Base-by-base conservation (phyloP, 2,329 filamentous ascomycete genomes). In the Orbilia oligospora region DNA sequence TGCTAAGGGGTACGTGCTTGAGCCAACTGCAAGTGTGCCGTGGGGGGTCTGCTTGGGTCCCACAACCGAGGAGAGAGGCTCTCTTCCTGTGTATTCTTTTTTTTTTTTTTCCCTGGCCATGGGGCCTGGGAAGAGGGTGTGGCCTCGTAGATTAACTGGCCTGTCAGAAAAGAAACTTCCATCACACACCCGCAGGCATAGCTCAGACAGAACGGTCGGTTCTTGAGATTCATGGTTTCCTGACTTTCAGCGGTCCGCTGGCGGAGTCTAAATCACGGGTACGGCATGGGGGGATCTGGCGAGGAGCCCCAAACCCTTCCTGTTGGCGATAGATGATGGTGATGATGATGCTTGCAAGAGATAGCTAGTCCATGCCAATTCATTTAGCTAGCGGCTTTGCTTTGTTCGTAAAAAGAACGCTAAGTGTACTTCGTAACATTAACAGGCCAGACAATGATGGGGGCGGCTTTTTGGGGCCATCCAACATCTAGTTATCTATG, bases 1-100 rank as follows among this genome's bases (percentile, higher is more conserved):
- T 78, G 75, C 75, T 78, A 78, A 78, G 75, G 75, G 75, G 75
- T 78, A 72, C 75, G 69, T 78, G 75, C 73, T 75, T 75, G 71
- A 66, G 56, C 71, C 36, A 61, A 61, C 44, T 77, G 72, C 73
- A 71, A 71, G 73, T 68, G 41, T 77, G 67, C 68, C 75, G 75
- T 78, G 75, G 75, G 75, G 68, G 61, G 71, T 78, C 67, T 78
- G 46, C 67, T 72, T 71, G 61, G 75, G 75, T 78, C 73, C 73
- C 63, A 72, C 75, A 78, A 78, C 75, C 75, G 75, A 78, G 75
- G 67, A 69, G 71, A 41, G 70, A 78, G 68, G 49, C 61, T 78
- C 75, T 72, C 68, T 63, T 71, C 63, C 27, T 30, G 6, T 30
- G 27, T 30, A 3, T 30, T 30, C 27, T 30, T 30, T 64, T 48